Base-by-base conservation (phyloP, 257 asterid species). In the Oldenlandia corymbosa region DNA sequence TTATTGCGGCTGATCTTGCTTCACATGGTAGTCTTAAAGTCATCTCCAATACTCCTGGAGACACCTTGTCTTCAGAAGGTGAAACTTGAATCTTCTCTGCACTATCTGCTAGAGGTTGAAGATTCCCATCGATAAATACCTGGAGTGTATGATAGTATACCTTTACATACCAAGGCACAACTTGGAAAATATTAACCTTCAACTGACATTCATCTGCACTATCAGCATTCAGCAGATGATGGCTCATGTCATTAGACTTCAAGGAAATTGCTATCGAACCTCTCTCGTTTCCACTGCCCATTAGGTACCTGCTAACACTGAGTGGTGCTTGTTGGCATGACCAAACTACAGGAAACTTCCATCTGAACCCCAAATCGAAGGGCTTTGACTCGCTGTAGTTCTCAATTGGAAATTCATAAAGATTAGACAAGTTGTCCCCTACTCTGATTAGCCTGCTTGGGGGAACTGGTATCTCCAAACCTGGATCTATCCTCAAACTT, bases 111-210 rank as follows among this genome's bases (percentile, higher is more conserved):
- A 80, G 70, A 54, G 92, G 60, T 73, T 83, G 88, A 65, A 70
- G 78, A 61, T 76, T 81, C 67, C 88, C 99, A 72, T 90, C 95
- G 47, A 90, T 56, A 68, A 73, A 85, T 62, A 93, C 68, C 76
- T 72, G 74, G 71, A 93, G 75, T 0, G 97, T 83, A 60, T 93
- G 96, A 69, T 90, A 87, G 69, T 93, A 93, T 69, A 88, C 96
- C 81, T 93, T 93, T 53, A 93, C 96, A 76, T 93, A 93, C 99
- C 96, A 93, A 67, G 97, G 99, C 62, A 93, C 99, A 72, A 90
- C 84, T 76, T 93, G 99, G 78, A 90, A 93, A 65, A 93, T 59
- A 65, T 83, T 84, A 73, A 87, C 86, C 70, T 88, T 76, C 69
- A 81, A 59, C 80, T 68, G 69, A 66, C 95, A 83, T 69, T 65